Evolutionary conservation across 176 grass and related monocot species (phyloP), one percentile per base, ranked within the genome.

Genomic region (Pharus latifolius): DNA sequence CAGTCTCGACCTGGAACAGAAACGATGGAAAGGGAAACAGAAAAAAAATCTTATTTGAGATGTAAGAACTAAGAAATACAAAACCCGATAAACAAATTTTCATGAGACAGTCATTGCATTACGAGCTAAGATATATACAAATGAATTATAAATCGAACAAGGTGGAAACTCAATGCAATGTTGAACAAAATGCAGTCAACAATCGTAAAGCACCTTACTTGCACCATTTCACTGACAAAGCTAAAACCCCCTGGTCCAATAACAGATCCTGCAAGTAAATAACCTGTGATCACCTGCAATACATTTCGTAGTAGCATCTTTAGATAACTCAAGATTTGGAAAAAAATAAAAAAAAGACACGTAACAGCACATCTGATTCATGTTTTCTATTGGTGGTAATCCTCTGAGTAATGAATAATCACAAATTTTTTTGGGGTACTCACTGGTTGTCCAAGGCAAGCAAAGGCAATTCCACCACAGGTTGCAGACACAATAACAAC

Each of bases 161-260:
- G 18, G 12, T 54, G 34, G 19, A 44, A 66, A 35, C n/a, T n/a
- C 18, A n/a, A 34, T 33, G 40, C 28, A 33, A 24, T 54, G 18
- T 32, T 32, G 19, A 55, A n/a, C 17, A 56, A 65, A 71, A 85
- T 64, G 31, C 18, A 80, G 52, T 49, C 42, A 58, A 82, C 35
- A 71, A 82, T 85, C 65, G 34, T 60, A 33, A 88, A 91, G 73
- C 58, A 88, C 72, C 96, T 86, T 91, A 99, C 96, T 99, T 99
- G 96, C 76, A 99, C 90, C 87, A 99, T 95, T 91, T 99, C 96
- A 82, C 83, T 99, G 79, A 99, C 88, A 77, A 99, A 99, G 38
- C 85, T 88, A 79, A 99, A 99, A 73, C 96, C 96, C 42, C 96
- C 96, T 37, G 96, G 90, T 55, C 96, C 96, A 62, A 99, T 91